Evolutionary conservation across 176 grass and related monocot species (phyloP), one percentile per base, ranked within the genome.

Genomic region (Pharus latifolius): DNA sequence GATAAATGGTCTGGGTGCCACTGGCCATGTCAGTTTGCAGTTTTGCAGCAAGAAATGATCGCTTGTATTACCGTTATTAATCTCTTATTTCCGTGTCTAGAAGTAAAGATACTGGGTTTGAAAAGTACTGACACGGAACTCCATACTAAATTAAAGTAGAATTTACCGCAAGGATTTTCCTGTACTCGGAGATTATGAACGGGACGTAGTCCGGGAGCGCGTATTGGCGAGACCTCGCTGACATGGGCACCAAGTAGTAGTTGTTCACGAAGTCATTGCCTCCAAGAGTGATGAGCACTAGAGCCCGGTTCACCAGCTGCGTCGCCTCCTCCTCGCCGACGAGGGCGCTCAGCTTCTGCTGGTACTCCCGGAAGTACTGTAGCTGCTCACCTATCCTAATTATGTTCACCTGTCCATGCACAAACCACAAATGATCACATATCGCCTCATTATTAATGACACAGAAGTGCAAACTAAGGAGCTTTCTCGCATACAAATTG

Each of bases 241-340:
- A 99, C 86, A 75, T 88, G 61, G 95, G 95, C 46, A 99, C 82
- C 52, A 99, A 86, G 90, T 79, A 99, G 84, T 99, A 94, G 87
- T 99, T 99, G 95, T 99, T 99, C 2, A 99, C 87, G 48, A 99
- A 99, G 78, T 99, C 95, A 51, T 99, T 99, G 72, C 95, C 95
- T 1, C 95, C 95, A 1, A 99, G 79, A 28, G 95, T 99, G 75
- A 99, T 86, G 75, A 99, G 81, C 53, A 90, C 87, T 0, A 99
- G 87, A 2, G 78, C 95, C 20, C 72, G 49, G 72, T 58, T 86
- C 47, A 99, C 90, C 0, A 74, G 14, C 55, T 23, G 79, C 45
- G 46, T 47, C 23, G 87, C 68, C 79, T 81, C 41, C 18, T 91
- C 72, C 24, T 60, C 51, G 34, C 95, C 90, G 11, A 91, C 10